phyloP scores from a whole-genome alignment of 2,329 filamentous ascomycete genomes.

The Monilinia fructicola region DNA sequence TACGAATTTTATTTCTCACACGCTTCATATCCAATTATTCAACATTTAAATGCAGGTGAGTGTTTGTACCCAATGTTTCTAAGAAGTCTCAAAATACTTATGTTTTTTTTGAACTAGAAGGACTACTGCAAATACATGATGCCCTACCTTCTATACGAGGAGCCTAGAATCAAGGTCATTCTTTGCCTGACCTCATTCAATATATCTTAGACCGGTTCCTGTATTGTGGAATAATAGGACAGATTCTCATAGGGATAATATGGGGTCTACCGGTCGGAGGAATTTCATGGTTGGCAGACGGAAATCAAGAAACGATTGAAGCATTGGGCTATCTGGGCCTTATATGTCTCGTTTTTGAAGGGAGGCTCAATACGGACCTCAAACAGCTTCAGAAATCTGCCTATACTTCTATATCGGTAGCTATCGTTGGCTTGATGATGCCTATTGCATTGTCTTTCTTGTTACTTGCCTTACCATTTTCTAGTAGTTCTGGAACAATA shows the following conservation, averaged over 20 bases:
- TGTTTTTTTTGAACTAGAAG: neutral
- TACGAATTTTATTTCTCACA: neutral
- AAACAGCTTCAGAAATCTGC: conserved; percentile 56
- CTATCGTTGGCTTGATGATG: conserved; percentile 61
- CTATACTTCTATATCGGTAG: conserved; percentile 58
- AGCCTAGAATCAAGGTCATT: conserved; percentile 59
- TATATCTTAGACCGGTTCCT: conserved; percentile 57
- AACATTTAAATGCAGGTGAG: neutral
- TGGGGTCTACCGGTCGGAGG: conserved; percentile 69
- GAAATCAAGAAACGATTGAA: conserved; percentile 56
- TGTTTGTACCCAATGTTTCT: too few relatives aligned
- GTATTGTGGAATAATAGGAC: conserved; percentile 71
- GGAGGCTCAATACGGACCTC: conserved; percentile 33
- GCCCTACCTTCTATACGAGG: conserved; percentile 55
- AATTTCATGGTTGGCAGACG: conserved; percentile 54
- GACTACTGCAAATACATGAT: conserved; percentile 17
- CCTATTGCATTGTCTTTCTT: conserved; percentile 67
- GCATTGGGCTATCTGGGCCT: conserved; percentile 71
- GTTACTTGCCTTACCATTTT: conserved; percentile 30
- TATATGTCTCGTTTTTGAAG: conserved; percentile 70
- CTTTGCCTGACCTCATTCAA: conserved; percentile 59
- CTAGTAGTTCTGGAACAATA: conserved; percentile 29
- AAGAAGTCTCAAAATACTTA: neutral
- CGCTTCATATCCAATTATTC: neutral
- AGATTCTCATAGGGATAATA: conserved; percentile 67